These are phyloP conservation scores for Hordeum pubiflorum DNA, from an alignment of 202 grass and related monocot genomes.

Conservation along the genomic window DNA sequence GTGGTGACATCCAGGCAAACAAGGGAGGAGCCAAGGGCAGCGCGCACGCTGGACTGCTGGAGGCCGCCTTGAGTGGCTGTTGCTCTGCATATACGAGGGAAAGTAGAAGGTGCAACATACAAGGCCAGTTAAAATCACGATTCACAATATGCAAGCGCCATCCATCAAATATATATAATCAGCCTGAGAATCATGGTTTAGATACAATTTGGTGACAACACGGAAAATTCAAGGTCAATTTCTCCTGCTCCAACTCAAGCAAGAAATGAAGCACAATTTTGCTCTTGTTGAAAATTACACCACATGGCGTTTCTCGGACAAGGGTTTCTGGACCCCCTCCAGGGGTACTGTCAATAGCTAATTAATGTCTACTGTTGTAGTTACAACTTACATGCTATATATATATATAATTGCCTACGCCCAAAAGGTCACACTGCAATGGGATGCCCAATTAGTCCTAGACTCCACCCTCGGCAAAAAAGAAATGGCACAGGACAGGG, in stretches of 20 bases:
- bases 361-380: neutral
- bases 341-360: neutral
- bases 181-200: neutral
- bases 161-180: neutral
- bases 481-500: neutral
- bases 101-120: neutral
- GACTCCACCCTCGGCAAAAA: neutral
- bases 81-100: neutral
- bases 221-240: neutral
- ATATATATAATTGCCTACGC: neutral
- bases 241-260: neutral
- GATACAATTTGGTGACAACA: neutral
- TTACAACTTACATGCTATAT: constrained; percentile 3
- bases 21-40: neutral
- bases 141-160: too few relatives aligned
- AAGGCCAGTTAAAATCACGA: neutral
- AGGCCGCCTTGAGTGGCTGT: neutral
- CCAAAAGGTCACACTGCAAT: neutral
- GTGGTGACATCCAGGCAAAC: neutral
- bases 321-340: neutral
- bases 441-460: neutral
- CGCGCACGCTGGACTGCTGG: neutral
- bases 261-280: neutral
- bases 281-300: neutral
- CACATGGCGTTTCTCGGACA: neutral